A percentile compares a stretch with the other conserved stretches of the same genome.
Conservation (phyloP, 257 asterid species). For the Thymus quinquecostatus region DNA sequence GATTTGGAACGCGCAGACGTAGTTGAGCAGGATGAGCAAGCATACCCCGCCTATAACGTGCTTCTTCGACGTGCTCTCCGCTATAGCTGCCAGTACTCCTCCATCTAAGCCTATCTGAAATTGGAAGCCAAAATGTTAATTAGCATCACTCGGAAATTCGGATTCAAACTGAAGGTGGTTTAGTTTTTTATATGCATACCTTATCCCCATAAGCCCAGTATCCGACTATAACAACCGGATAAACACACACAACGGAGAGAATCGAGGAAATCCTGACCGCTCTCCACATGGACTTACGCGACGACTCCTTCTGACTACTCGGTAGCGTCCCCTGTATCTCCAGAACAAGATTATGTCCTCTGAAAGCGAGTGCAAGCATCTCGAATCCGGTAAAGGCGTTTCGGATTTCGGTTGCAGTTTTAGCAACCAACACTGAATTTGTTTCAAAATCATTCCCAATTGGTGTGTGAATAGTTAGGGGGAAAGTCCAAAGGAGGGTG, state of each 20-base stretch:
- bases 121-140: background rate
- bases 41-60: conserved; percentile 37
- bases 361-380: conserved; percentile 52
- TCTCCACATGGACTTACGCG: conserved; percentile 63
- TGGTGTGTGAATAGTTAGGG: conserved; percentile 37
- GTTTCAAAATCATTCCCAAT: background rate
- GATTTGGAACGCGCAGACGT: conserved; percentile 61
- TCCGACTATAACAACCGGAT: conserved; percentile 67
- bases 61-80: conserved; percentile 42
- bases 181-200: conserved; percentile 23
- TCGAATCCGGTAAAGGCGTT: conserved; percentile 52
- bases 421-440: background rate
- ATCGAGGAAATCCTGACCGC: conserved; percentile 52
- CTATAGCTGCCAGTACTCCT: conserved; percentile 50
- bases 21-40: conserved; percentile 47
- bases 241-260: conserved; percentile 47
- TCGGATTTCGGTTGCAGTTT: conserved; percentile 31
- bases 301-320: conserved; percentile 31
- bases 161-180: no score
- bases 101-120: conserved; percentile 42
- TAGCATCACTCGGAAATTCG: no score
- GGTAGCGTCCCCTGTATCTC: conserved; percentile 91
- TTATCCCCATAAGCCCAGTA: conserved; percentile 61
- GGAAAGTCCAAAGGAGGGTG: conserved; percentile 45
- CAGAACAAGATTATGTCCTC: conserved; percentile 79